Percentiles rank a stretch among this genome's conserved stretches.
These are phyloP conservation scores for Paraconiothyrium sp. DNA, from an alignment of 2,329 filamentous ascomycete genomes.

Conservation along the genomic window DNA sequence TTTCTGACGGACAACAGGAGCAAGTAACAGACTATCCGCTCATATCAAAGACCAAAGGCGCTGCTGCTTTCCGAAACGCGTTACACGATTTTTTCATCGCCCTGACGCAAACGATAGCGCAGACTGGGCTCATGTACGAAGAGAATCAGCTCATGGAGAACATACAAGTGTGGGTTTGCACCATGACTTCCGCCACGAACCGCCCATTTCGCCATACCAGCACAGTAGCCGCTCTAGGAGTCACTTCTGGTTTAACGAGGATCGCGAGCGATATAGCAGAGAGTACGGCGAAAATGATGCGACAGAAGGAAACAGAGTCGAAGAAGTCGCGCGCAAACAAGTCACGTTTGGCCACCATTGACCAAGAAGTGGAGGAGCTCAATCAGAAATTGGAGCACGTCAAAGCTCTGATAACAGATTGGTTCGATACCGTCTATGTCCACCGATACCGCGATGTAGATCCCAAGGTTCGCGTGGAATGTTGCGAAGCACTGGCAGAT, in stretches of 20 bases:
- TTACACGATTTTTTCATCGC: conserved; percentile 82
- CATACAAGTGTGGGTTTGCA: conserved; percentile 86
- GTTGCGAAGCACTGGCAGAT: conserved; percentile 82
- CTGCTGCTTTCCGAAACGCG: conserved; percentile 78
- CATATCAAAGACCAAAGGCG: conserved; percentile 80
- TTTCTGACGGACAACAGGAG: conserved; percentile 58
- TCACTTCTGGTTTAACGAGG: conserved; percentile 79
- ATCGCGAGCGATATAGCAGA: conserved; percentile 76
- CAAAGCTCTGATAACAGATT: conserved; percentile 79
- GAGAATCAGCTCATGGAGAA: conserved; percentile 84
- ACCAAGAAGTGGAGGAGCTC: conserved; percentile 75
- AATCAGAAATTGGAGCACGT: conserved; percentile 74
- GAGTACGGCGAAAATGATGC: conserved; percentile 77
- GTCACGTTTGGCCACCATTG: conserved; percentile 75
- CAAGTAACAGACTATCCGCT: conserved; percentile 91
- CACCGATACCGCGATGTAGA: conserved; percentile 97
- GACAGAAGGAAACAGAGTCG: conserved; percentile 81
- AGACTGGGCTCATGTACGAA: conserved; percentile 82
- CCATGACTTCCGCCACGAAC: conserved; percentile 87
- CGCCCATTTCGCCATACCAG: conserved; percentile 94
- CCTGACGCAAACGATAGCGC: conserved; percentile 79
- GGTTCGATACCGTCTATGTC: conserved; percentile 92
- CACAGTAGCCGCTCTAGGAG: conserved; percentile 82
- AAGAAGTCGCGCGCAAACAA: conserved; percentile 81
- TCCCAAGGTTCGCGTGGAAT: conserved; percentile 86